Conservation (phyloP, 768 basidiomycete genomes). For the Mycena maculata region DNA sequence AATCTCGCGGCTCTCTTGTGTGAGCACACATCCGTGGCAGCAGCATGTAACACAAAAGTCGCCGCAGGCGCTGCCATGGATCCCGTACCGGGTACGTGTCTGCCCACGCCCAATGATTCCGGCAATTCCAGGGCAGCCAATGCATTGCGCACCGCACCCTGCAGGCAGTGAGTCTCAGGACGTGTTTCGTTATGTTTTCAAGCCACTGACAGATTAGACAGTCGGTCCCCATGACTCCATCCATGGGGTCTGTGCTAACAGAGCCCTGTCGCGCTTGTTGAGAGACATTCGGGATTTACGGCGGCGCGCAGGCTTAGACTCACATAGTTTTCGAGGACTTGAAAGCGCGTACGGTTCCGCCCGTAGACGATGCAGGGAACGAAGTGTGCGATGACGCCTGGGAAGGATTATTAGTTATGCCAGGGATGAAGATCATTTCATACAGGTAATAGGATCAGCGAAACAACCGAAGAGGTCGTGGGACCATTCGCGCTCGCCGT, state of each 20-base stretch:
- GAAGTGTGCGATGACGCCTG: slow-evolving; percentile 16
- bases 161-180: no score
- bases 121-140: slow-evolving; percentile 8
- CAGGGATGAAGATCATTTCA: not conserved
- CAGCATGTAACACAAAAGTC: slow-evolving; percentile 48
- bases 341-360: slow-evolving; percentile 26
- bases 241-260: slow-evolving; percentile 18
- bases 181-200: not conserved
- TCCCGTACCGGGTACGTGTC: slow-evolving; percentile 45
- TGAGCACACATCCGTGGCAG: slow-evolving; percentile 20
- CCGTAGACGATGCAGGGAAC: slow-evolving; percentile 24
- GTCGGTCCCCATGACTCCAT: slow-evolving; percentile 13
- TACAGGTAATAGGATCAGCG: slow-evolving; percentile 24
- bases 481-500: slow-evolving; percentile 30
- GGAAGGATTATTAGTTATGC: not conserved
- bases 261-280: not conserved
- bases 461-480: slow-evolving; percentile 17
- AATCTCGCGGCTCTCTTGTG: slow-evolving; percentile 29
- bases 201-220: slow-evolving; percentile 11
- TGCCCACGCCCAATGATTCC: slow-evolving; percentile 17
- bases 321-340: slow-evolving; percentile 9
- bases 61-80: slow-evolving; percentile 43
- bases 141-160: slow-evolving; percentile 20
- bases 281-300: not conserved
- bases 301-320: not conserved